Percentiles rank a stretch among this genome's conserved stretches.
phyloP scores from a whole-genome alignment of 805 yeast species.

The Yamadazyma sp. region DNA sequence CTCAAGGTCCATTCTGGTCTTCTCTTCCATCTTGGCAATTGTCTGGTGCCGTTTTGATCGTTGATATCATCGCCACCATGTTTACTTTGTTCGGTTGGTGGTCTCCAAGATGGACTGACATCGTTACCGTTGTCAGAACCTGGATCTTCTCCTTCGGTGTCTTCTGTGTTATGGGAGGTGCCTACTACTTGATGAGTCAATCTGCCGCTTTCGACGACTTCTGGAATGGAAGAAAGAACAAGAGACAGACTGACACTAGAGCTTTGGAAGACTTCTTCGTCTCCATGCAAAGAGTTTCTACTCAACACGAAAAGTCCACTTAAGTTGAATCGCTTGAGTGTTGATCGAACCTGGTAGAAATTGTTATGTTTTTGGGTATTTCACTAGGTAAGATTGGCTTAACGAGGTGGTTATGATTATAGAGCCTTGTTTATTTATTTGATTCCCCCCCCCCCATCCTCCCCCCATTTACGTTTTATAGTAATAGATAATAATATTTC shows the following conservation, averaged over 20 bases:
- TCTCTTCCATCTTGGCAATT: conserved; percentile 96
- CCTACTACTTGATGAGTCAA: conserved; percentile 88
- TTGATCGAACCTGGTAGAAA: background rate
- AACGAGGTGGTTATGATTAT: conserved; percentile 7
- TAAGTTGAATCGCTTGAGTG: conserved; percentile 27
- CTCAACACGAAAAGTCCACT: conserved; percentile 82
- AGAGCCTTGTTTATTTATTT: conserved; percentile 13
- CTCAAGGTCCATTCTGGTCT: conserved; percentile 98
- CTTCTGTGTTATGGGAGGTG: conserved; percentile 95
- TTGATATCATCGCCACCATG: conserved; percentile 89
- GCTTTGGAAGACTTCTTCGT: conserved; percentile 80
- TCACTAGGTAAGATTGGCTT: background rate
- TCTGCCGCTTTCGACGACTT: conserved; percentile 78
- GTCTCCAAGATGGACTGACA: conserved; percentile 96
- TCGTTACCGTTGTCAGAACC: conserved; percentile 90
- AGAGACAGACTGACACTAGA: conserved; percentile 57
- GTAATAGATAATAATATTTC: conserved; percentile 15
- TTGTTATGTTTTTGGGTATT: conserved; percentile 11
- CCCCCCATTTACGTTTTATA: conserved; percentile 12
- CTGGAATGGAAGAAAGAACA: conserved; percentile 76
- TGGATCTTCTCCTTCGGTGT: conserved; percentile 96
- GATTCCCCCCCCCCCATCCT: conserved; percentile 13
- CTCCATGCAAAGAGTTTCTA: conserved; percentile 86
- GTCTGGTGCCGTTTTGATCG: conserved; percentile 87
- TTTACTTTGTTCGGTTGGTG: conserved; percentile 96